Evolutionary conservation across 2,329 filamentous ascomycete genomes (phyloP), one percentile per base, ranked within the genome.

Genomic region (Colletotrichum graminicola): DNA sequence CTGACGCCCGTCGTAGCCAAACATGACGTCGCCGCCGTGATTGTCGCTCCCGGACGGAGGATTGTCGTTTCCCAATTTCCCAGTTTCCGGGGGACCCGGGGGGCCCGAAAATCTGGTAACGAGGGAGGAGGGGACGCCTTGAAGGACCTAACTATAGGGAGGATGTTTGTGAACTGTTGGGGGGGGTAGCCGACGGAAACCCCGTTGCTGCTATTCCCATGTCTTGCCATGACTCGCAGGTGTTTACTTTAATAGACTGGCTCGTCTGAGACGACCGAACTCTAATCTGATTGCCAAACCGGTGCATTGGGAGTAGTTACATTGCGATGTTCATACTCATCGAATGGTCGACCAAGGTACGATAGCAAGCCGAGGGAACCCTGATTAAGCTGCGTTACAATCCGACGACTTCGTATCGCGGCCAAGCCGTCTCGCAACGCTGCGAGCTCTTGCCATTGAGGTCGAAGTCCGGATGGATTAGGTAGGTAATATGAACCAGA

Each of bases 11-110:
- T 18, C 23, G 49, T 29, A 23, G 29, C 29, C 56, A 67, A 61
- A 62, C 43, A 67, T 67, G 56, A 62, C 63, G 67, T 71, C 67
- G 63, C 12, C 55, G 43, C 55, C 29, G 56, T 47, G 61, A 62
- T 34, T 2, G 32, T 34, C 21, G 21, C 21, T 36, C 52, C 32
- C 18, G 32, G 32, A 5, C 3, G 52, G 39, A 18, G 39, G 5
- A 5, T n/a, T n/a, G 8, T 11, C 8, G 21, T 45, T 45, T 45
- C 18, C 21, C 43, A 45, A 3, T 51, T 36, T 7, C 29, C 4
- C 29, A 4, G 29, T 29, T 29, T 29, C 29, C 29, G 29, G 6
- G 29, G 29, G 21, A 21, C 8, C 36, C 52, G 52, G 32, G 21
- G 32, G 16, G 18, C 49, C 49, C 49, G 26, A 26, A 6, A 32